These are phyloP conservation scores for Ceratobasidium sp. DNA, from an alignment of 1,284 basidiomycete species.

Conservation along the genomic window DNA sequence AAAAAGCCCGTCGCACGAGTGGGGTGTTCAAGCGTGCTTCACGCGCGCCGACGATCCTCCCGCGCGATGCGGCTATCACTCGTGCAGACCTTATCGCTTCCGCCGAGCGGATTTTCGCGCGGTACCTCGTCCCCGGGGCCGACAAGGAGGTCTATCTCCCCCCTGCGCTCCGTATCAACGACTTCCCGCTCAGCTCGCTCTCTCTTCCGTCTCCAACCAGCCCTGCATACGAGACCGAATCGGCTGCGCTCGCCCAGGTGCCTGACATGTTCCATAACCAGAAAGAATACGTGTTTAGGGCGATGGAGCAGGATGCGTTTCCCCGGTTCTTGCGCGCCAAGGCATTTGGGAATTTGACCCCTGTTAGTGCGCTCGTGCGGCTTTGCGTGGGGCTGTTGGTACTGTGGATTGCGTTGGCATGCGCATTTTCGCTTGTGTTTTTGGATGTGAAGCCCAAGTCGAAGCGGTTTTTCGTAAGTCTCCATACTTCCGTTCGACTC, in stretches of 20 bases:
- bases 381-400: conserved; percentile 85
- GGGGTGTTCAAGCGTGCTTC: conserved; percentile 68
- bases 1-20: conserved; percentile 73
- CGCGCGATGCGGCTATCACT: conserved; percentile 89
- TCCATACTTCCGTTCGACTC: background rate
- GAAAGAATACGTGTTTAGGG: conserved; percentile 97
- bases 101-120: conserved; percentile 94
- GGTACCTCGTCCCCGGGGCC: conserved; percentile 78
- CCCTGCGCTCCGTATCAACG: conserved; percentile 81
- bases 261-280: conserved; percentile 98
- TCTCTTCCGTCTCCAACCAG: conserved; percentile 71
- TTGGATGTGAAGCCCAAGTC: conserved; percentile 90
- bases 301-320: conserved; percentile 98
- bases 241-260: conserved; percentile 84
- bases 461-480: conserved; percentile 92
- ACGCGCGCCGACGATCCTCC: conserved; percentile 84
- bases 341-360: conserved; percentile 96
- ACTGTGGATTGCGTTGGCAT: conserved; percentile 92
- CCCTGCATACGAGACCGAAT: conserved; percentile 66
- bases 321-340: conserved; percentile 95
- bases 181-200: conserved; percentile 69
- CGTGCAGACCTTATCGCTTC: conserved; percentile 89
- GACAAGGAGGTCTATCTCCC: conserved; percentile 94
- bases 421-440: conserved; percentile 92
- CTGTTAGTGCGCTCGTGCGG: conserved; percentile 85